Percentiles rank a stretch among this genome's conserved stretches.
These are phyloP conservation scores for Monosporozyma siamensis DNA, from an alignment of 805 yeast species.

Conservation along the genomic window DNA sequence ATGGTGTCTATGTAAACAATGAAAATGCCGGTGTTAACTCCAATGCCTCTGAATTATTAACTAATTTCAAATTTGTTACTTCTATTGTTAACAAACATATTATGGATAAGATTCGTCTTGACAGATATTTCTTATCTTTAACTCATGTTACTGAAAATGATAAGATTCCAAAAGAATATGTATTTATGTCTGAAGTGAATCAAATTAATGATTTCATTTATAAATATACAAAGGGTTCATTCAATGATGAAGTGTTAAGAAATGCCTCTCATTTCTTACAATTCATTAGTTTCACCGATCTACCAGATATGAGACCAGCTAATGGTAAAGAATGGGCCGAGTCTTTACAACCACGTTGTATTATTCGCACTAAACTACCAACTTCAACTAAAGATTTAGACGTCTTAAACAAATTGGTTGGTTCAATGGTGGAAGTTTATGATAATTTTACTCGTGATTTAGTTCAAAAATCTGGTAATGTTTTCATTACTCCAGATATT, in stretches of 20 bases:
- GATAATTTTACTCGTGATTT: constrained; percentile 42
- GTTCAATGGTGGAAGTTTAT: constrained; percentile 48
- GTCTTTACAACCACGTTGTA: constrained; percentile 38
- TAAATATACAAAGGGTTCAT: constrained; percentile 7
- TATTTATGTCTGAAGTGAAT: constrained; percentile 80
- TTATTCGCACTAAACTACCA: constrained; percentile 47
- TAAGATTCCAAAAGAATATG: constrained; percentile 63
- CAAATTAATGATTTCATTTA: constrained; percentile 62
- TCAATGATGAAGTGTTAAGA: constrained; percentile 35
- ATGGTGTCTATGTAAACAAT: constrained; percentile 23
- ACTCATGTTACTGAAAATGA: constrained; percentile 72
- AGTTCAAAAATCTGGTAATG: constrained; percentile 33
- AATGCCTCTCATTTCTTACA: constrained; percentile 43
- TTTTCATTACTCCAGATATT: constrained; percentile 63
- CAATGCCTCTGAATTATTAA: constrained; percentile 38
- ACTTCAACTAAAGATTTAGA: constrained; percentile 40
- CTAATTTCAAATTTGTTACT: constrained; percentile 50
- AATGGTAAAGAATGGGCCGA: constrained; percentile 47
- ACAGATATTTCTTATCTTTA: constrained; percentile 72
- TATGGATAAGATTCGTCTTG: constrained; percentile 68
- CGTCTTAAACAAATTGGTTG: constrained; percentile 41
- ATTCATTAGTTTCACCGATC: constrained; percentile 75
- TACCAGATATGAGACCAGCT: constrained; percentile 63
- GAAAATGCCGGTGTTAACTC: constrained; percentile 22
- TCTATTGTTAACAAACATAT: constrained; percentile 77